A percentile compares a stretch with the other conserved stretches of the same genome.
Conservation (phyloP, 1,284 basidiomycete genomes). For the Termitomyces sp. region DNA sequence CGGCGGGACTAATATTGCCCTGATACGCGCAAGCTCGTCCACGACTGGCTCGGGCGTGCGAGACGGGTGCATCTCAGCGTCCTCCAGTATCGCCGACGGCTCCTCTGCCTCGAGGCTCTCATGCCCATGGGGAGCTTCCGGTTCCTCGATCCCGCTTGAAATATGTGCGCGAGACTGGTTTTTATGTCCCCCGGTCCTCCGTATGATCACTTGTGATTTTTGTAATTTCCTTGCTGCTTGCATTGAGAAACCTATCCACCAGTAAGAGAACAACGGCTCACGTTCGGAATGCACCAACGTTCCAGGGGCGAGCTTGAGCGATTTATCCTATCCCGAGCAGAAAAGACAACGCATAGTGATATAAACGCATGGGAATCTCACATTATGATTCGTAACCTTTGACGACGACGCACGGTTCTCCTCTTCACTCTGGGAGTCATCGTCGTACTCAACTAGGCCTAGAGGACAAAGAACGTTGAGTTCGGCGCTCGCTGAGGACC, state of each 20-base stretch:
- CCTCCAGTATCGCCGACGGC: constrained; percentile 21
- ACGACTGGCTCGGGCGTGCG: constrained; percentile 19
- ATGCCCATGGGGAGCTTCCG: neutral
- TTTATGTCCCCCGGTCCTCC: constrained; percentile 43
- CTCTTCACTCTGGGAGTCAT: too few species aligned
- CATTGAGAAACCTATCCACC: too few species aligned
- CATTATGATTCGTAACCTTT: too few species aligned
- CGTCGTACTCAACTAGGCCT: too few species aligned
- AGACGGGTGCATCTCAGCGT: constrained; percentile 15
- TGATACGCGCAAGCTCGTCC: constrained; percentile 50
- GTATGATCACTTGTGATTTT: constrained; percentile 57
- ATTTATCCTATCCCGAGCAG: constrained; percentile 61
- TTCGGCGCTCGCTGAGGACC: too few species aligned
- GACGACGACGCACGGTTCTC: too few species aligned
- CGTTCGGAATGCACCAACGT: too few species aligned
- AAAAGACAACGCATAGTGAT: constrained; percentile 26
- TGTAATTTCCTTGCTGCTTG: constrained; percentile 38
- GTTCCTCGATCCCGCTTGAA: constrained; percentile 34
- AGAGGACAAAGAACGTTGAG: too few species aligned
- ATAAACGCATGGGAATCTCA: constrained; percentile 39
- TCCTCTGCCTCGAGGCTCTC: neutral
- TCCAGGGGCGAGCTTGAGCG: too few species aligned
- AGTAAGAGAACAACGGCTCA: constrained; percentile 30
- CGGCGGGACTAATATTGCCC: constrained; percentile 55
- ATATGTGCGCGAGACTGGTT: constrained; percentile 45